phyloP scores from a whole-genome alignment of 352 stramenopile genomes.

The Pythium volutum region DNA sequence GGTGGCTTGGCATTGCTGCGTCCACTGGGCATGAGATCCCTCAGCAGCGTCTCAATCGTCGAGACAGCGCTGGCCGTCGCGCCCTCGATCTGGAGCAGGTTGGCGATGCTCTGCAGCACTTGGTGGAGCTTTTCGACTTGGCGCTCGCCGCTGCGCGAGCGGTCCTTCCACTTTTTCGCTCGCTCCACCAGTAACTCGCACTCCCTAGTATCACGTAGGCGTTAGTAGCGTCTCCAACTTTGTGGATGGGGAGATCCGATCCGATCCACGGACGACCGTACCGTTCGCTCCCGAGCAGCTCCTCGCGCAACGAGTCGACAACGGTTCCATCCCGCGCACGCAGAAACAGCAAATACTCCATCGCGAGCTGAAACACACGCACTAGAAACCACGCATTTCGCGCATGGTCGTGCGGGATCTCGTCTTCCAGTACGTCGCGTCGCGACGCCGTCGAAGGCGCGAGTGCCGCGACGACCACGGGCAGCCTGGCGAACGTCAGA shows the following conservation, averaged over 20 bases:
- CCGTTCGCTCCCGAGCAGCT: conserved; percentile 39
- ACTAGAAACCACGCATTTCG: conserved; percentile 71
- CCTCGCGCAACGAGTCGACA: conserved; percentile 46
- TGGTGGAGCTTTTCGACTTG: conserved; percentile 78
- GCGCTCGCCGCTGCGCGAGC: conserved; percentile 38
- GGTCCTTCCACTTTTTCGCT: conserved; percentile 54
- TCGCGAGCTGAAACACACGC: conserved; percentile 63
- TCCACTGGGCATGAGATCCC: conserved; percentile 33
- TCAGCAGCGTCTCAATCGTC: conserved; percentile 57
- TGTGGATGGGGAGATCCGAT: no score
- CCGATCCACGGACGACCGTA: no score
- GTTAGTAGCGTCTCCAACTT: no score
- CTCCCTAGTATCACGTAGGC: no score
- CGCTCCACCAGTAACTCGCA: conserved; percentile 35
- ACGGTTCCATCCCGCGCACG: conserved; percentile 46
- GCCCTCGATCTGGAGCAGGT: conserved; percentile 64
- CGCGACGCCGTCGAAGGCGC: neutral
- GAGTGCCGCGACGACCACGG: conserved; percentile 16
- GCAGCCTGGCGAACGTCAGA: conserved; percentile 66
- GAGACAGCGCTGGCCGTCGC: conserved; percentile 50
- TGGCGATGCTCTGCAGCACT: conserved; percentile 70
- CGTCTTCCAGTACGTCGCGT: conserved; percentile 4
- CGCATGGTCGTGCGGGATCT: conserved; percentile 5
- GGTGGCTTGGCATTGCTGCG: neutral
- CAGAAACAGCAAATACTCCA: conserved; percentile 79